A percentile compares a stretch with the other conserved stretches of the same genome.
phyloP scores from a whole-genome alignment of 2,329 filamentous ascomycete species.

The Camptophora hylomeconis region DNA sequence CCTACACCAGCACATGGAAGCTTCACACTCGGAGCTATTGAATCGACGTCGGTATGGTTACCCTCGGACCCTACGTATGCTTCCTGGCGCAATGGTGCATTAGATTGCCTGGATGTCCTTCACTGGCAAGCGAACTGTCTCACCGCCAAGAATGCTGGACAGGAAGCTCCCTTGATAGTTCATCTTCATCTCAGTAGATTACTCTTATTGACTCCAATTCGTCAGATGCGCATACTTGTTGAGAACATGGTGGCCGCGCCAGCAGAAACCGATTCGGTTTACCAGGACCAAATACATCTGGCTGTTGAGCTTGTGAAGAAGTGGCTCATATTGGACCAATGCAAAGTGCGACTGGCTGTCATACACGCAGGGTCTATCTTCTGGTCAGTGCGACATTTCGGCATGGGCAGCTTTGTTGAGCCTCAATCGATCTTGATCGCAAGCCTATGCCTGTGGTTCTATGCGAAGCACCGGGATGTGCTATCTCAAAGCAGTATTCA shows the following conservation, averaged over 20 bases:
- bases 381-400: slow-evolving; percentile 40
- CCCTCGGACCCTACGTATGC: slow-evolving; percentile 33
- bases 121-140: slow-evolving; percentile 45
- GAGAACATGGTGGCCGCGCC: slow-evolving; percentile 19
- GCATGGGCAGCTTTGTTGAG: no score
- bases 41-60: no score
- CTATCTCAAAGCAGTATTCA: no score
- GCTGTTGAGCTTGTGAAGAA: no score
- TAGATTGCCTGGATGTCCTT: slow-evolving; percentile 39
- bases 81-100: slow-evolving; percentile 31
- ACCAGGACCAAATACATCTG: no score
- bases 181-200: slow-evolving; percentile 44
- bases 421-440: no score
- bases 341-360: slow-evolving; percentile 40
- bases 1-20: no score
- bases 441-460: no score
- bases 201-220: slow-evolving; percentile 36
- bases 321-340: slow-evolving; percentile 39
- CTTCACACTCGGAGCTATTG: no score
- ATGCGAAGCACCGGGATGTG: no score
- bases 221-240: slow-evolving; percentile 31
- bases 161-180: slow-evolving; percentile 42
- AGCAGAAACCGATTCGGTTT: no score
- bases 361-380: slow-evolving; percentile 40
- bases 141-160: slow-evolving; percentile 35